Base-by-base conservation (phyloP, 805 yeast species). In the Clavispora carvajalis region DNA sequence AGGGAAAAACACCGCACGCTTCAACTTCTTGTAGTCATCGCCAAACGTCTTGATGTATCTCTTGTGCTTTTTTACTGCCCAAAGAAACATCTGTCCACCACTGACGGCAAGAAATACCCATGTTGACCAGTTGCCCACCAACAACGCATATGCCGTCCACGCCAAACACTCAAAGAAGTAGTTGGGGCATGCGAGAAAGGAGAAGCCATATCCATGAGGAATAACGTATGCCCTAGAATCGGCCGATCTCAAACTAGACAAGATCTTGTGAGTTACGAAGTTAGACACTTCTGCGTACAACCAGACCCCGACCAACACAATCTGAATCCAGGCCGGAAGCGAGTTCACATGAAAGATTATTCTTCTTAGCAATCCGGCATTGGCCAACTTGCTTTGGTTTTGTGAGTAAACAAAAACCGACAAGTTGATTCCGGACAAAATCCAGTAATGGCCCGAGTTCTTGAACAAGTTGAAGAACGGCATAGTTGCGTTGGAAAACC, bases 361-460 rank as follows among this genome's bases (percentile, higher is more conserved):
- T 33, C 57, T 58, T 33, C 58, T 53, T 15, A 60, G 29, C 11
- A 54, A 36, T 6, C 49, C 33, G 45, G 55, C 33, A 52, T 36
- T 44, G 39, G 33, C 25, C 41, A 46, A 40, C 18, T 43, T 29
- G 15, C 48, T 38, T 18, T 37, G 38, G 29, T 47, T 41, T 12
- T 47, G 48, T 49, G 65, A 36, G 51, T 77, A 79, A 21, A 71
- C 59, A 49, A 76, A 79, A 47, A 63, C 65, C 3, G 80, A 75
- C 45, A 79, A 62, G 45, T 58, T 49, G 21, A 60, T 72, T 60
- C 98, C 97, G 40, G 89, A 83, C 49, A 91, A 68, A n/a, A 86
- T 60, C 97, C 97, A 91, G 66, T 93, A 93, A 62, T 93, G 97
- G 49, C 76, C 70, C 29, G 89, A 82, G 68, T 93, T 93, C 66